Evolutionary conservation across 257 asterid genomes (phyloP), one percentile per base, ranked within the genome.

Genomic region (Jasminum sambac): DNA sequence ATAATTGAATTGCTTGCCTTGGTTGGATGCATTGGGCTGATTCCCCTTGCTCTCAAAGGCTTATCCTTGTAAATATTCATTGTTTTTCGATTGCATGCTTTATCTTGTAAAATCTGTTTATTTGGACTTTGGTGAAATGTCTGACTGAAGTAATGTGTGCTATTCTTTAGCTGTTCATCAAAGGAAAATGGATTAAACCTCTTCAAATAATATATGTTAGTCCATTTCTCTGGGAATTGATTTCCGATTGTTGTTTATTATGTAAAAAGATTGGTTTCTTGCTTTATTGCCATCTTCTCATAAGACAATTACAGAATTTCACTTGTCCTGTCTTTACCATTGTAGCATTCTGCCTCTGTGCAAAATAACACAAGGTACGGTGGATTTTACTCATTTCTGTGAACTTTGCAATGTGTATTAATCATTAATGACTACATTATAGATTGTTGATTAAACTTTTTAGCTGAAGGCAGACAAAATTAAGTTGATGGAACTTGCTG

Each of bases 381-480:
- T 12, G 1, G 40, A 25, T 55, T 25, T 67, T 48, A 64, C 72
- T 71, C 59, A 8, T 14, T 4, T 24, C 38, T 67, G 55, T 69
- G 50, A 34, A 73, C 60, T 8, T 38, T 81, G 96, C 21, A 17
- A 34, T 76, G 42, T 26, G 48, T 25, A 2, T 36, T 37, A 97
- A 89, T 79, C 88, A 6, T 26, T 63, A 40, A 58, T 62, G 42
- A 12, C 16, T 30, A 55, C 36, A 23, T 40, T 70, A 2, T 10
- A 37, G 0, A 26, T 46, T 52, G 0, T 67, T 19, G 66, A 39
- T 1, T 1, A 2, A 41, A 26, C 55, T 81, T 63, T 76, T 75
- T 85, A 95, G 99, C 87, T 95, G 72, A 95, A 91, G 83, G 97
- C 84, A 14, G 99, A 95, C 73, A 95, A 86, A 74, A 64, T 77